Evolutionary conservation across 78 protist species (phyloP), one percentile per base, ranked within the genome.

Genomic region (Dictyostelium brefeldianum): DNA sequence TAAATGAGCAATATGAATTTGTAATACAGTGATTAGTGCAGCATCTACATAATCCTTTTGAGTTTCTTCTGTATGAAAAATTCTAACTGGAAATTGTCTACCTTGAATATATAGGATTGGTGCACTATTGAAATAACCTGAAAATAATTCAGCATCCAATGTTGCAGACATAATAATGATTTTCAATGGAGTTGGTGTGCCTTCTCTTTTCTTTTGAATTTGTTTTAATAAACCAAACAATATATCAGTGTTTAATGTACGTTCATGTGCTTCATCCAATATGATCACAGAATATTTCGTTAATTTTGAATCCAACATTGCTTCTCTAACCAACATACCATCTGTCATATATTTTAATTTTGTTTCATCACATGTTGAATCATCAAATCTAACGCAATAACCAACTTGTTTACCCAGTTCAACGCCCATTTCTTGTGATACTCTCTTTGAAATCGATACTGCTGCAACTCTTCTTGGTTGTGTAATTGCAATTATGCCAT

Each of bases 401-500:
- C 99, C 99, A n/a, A 97, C 98, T 69, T 94, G 43, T 1, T 64
- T 36, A 4, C 99, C 99, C 22, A 98, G 22, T 56, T 51, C 71
- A 2, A 10, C 22, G 6, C 91, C 98, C 57, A 82, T 64, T 78
- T 97, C 98, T 43, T 89, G 85, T 7, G 98, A 85, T n/a, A 98
- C 98, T n/a, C 98, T 77, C 25, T 22, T 70, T 31, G 98, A 94
- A 25, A 98, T 69, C 18, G 97, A 82, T 3, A 94, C 89, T 18
- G 99, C 99, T 11, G 99, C 99, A 27, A 98, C 98, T 67, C 99
- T 73, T 43, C 98, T 83, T 18, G 98, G 98, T 46, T 97, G 98
- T 12, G 98, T 97, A 57, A 92, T 64, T 9, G 83, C 97, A 17
- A 97, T 74, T 3, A 67, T 75, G 6, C 82, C 94, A 0, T 78